phyloP scores from a whole-genome alignment of 805 yeast genomes.

The Vanderwaltozyma polyspora region DNA sequence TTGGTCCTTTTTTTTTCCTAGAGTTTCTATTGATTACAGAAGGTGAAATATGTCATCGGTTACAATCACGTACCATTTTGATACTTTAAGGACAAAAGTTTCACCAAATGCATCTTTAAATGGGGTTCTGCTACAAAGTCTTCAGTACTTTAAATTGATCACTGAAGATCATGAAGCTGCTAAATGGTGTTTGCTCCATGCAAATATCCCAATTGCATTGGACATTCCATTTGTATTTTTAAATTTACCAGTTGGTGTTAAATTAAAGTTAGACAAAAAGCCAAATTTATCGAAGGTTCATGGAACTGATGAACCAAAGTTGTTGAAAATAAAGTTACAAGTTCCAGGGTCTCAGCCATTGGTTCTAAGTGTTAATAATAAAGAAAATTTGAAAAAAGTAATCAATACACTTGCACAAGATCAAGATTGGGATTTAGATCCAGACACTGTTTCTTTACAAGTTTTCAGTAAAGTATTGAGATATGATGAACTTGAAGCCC shows the following conservation, averaged over 20 bases:
- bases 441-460: slow-evolving; percentile 11
- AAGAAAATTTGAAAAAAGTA: slow-evolving; percentile 8
- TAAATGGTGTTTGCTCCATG: slow-evolving; percentile 23
- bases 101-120: slow-evolving; percentile 29
- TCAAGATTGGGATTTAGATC: slow-evolving; percentile 7
- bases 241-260: slow-evolving; percentile 36
- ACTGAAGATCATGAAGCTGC: slow-evolving; percentile 4
- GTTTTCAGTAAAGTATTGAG: slow-evolving; percentile 13
- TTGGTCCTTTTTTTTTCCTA: too few species aligned
- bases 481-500: slow-evolving; percentile 6
- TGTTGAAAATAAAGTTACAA: slow-evolving; percentile 26
- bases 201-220: slow-evolving; percentile 25
- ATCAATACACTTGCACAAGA: slow-evolving; percentile 9
- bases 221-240: slow-evolving; percentile 35
- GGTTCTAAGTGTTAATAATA: slow-evolving; percentile 16
- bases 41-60: slow-evolving; percentile 35
- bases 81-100: slow-evolving; percentile 25
- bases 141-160: slow-evolving; percentile 29
- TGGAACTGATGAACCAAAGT: slow-evolving; percentile 1
- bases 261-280: slow-evolving; percentile 22
- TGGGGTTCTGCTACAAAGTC: slow-evolving; percentile 28
- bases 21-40: too few species aligned
- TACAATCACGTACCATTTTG: slow-evolving; percentile 27
- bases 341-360: slow-evolving; percentile 15
- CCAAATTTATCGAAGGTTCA: too few species aligned